Conservation (phyloP, 345 rosid species). For the Pistacia integerrima region DNA sequence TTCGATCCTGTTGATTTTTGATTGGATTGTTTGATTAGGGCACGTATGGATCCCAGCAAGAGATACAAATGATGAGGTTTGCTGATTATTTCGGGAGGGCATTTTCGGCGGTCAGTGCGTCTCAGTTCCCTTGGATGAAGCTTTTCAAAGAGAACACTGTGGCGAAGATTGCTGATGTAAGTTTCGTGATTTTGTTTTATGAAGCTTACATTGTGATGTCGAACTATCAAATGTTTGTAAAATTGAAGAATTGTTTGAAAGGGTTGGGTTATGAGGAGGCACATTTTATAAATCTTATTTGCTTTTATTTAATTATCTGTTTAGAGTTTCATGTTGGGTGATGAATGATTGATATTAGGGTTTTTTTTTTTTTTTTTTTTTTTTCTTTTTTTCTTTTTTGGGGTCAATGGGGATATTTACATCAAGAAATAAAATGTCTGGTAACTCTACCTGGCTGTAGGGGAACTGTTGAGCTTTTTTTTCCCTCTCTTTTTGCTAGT, state of each 20-base stretch:
- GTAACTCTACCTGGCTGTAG: neutral
- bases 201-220: neutral
- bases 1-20: constrained; percentile 8
- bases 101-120: constrained; percentile 49
- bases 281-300: neutral
- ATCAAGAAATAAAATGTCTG: neutral
- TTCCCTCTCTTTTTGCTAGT: neutral
- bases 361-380: neutral
- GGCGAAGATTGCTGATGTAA: constrained; percentile 56
- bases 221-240: neutral
- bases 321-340: neutral
- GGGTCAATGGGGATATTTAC: neutral
- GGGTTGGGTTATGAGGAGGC: neutral
- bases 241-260: neutral
- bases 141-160: constrained; percentile 56
- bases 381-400: no score
- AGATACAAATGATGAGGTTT: constrained; percentile 67
- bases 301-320: neutral
- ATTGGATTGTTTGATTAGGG: constrained; percentile 33
- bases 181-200: constrained; percentile 7
- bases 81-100: constrained; percentile 73
- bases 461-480: neutral
- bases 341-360: neutral
- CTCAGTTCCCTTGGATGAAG: constrained; percentile 70
- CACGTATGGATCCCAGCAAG: constrained; percentile 50